A percentile compares a stretch with the other conserved stretches of the same genome.
Evolutionary conservation across 768 basidiomycete genomes (phyloP).

Genomic region (Agrocybe chaxingu): DNA sequence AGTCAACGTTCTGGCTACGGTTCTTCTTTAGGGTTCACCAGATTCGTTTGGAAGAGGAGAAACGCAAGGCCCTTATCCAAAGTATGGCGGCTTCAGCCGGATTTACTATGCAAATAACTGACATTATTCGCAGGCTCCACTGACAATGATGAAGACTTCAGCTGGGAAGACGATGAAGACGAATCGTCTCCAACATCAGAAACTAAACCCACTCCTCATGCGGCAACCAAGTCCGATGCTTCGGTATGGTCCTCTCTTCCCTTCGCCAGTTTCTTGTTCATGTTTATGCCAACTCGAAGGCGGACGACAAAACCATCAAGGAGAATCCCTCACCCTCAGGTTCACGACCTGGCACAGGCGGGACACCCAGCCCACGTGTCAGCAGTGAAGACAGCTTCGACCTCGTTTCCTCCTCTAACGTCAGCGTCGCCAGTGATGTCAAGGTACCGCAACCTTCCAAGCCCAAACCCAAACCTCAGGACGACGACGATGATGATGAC

Average conservation of each 20-base stretch:
- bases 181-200: constrained; percentile 29
- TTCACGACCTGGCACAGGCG: constrained; percentile 31
- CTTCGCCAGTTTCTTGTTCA: constrained; percentile 3
- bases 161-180: constrained; percentile 96
- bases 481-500: constrained; percentile 44
- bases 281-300: constrained; percentile 2
- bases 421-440: constrained; percentile 37
- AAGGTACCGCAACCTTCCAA: constrained; percentile 16
- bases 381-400: constrained; percentile 70
- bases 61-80: constrained; percentile 73
- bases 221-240: background rate
- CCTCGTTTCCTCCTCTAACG: constrained; percentile 56
- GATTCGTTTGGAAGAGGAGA: constrained; percentile 74
- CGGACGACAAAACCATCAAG: constrained; percentile 11
- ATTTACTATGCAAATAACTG: background rate
- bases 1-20: constrained; percentile 76
- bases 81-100: constrained; percentile 38
- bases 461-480: constrained; percentile 18
- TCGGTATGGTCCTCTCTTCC: constrained; percentile 5
- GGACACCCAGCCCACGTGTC: constrained; percentile 43
- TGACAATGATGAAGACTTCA: constrained; percentile 83
- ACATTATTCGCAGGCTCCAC: constrained; percentile 40
- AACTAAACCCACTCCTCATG: constrained; percentile 8
- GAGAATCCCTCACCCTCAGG: constrained; percentile 18
- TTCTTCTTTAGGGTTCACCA: constrained; percentile 90